These are phyloP conservation scores for Cercospora sp. DNA, from an alignment of 2,329 filamentous ascomycete genomes.

Conservation along the genomic window DNA sequence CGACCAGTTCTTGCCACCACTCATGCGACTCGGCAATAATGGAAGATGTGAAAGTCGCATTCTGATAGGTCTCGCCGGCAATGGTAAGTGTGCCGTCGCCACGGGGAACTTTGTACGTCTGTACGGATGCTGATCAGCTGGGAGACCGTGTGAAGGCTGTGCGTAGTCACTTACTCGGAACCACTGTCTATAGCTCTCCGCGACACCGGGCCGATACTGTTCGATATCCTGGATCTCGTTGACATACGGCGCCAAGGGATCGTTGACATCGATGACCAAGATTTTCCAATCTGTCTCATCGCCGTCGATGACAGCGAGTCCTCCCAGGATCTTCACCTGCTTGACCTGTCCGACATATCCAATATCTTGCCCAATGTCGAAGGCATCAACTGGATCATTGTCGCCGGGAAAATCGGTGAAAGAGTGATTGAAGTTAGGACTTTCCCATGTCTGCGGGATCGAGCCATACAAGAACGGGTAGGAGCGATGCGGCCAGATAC, in stretches of 20 bases:
- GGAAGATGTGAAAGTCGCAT: not conserved
- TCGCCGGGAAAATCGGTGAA: slow-evolving; percentile 1
- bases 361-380: slow-evolving; percentile 4
- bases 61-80: slow-evolving; percentile 1
- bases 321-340: slow-evolving; percentile 3
- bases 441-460: slow-evolving; percentile 10
- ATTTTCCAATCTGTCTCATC: slow-evolving; percentile 8
- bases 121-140: not conserved
- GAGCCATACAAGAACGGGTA: slow-evolving; percentile 9
- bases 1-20: slow-evolving; percentile 10
- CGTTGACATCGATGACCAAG: slow-evolving; percentile 1
- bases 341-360: slow-evolving; percentile 1
- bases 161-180: not conserved
- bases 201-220: not conserved
- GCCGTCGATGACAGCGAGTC: not conserved
- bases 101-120: slow-evolving; percentile 8
- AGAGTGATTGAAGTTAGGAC: slow-evolving; percentile 3
- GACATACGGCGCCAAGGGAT: not conserved
- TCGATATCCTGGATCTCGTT: slow-evolving; percentile 3
- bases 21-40: slow-evolving; percentile 3
- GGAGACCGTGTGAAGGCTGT: not conserved
- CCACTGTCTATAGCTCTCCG: slow-evolving; percentile 7
- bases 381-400: slow-evolving; percentile 8
- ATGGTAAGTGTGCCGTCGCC: slow-evolving; percentile 6
- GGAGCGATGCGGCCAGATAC: slow-evolving; percentile 7